These are phyloP conservation scores for Coix lacrymajobi DNA, from an alignment of 176 grass and related monocot genomes.

Conservation along the genomic window DNA sequence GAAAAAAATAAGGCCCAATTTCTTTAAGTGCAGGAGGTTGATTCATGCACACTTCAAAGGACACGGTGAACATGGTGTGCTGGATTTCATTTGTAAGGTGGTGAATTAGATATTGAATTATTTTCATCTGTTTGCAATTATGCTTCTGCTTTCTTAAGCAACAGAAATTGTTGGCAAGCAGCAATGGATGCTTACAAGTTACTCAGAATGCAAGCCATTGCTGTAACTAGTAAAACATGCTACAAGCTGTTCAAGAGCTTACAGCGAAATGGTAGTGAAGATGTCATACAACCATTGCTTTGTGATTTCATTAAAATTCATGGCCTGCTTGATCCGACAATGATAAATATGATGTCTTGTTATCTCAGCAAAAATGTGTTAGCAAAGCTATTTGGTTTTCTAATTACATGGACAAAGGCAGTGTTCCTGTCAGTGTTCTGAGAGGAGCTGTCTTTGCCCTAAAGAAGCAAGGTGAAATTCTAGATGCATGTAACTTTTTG, in stretches of 20 bases:
- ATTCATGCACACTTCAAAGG: conserved; percentile 55
- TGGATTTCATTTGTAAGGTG: conserved; percentile 52
- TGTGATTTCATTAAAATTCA: conserved; percentile 65
- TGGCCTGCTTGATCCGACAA: conserved; percentile 53
- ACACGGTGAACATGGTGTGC: conserved; percentile 44
- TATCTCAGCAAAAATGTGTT: conserved; percentile 51
- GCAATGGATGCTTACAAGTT: conserved; percentile 61
- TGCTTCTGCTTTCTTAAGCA: conserved; percentile 66
- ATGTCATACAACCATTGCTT: conserved; percentile 40
- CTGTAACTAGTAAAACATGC: conserved; percentile 60
- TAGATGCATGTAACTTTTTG: conserved; percentile 68
- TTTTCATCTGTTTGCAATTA: conserved; percentile 65
- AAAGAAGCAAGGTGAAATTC: conserved; percentile 64
- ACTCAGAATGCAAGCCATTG: conserved; percentile 37
- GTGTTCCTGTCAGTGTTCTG: conserved; percentile 50
- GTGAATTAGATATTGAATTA: conserved; percentile 39
- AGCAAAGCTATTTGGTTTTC: conserved; percentile 57
- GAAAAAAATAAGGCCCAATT: conserved; percentile 39
- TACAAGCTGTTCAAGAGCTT: conserved; percentile 60
- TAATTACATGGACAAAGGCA: conserved; percentile 32
- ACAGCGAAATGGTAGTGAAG: conserved; percentile 51
- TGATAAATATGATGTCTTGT: conserved; percentile 62
- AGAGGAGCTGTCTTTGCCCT: conserved; percentile 51
- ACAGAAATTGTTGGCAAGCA: conserved; percentile 35
- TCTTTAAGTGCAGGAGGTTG: conserved; percentile 47